phyloP scores from a whole-genome alignment of 345 rosid species.

The Citrus unshiu region DNA sequence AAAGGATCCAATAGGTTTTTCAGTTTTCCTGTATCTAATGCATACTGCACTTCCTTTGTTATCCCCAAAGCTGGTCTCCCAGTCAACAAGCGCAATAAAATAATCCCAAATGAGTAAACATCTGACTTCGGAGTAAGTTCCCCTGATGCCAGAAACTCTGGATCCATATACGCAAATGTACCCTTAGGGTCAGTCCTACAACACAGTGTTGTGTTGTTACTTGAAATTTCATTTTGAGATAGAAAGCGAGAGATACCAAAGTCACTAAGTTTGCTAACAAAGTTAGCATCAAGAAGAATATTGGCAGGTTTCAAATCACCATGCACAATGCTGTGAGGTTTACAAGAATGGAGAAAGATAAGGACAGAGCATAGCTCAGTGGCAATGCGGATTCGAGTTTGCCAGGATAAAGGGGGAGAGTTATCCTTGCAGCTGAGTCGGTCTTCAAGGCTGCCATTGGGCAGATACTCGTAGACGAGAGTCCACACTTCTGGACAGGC shows the following conservation, averaged over 20 bases:
- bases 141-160: slow-evolving; percentile 63
- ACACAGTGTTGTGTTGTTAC: slow-evolving; percentile 33
- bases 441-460: slow-evolving; percentile 95
- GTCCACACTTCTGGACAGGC: slow-evolving; percentile 84
- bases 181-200: slow-evolving; percentile 65
- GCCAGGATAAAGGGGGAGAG: slow-evolving; percentile 86
- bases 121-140: slow-evolving; percentile 86
- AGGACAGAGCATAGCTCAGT: slow-evolving; percentile 81
- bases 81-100: slow-evolving; percentile 69
- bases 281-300: slow-evolving; percentile 73
- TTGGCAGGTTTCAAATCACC: slow-evolving; percentile 90
- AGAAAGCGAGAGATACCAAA: slow-evolving; percentile 73
- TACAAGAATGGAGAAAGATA: slow-evolving; percentile 79
- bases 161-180: slow-evolving; percentile 74
- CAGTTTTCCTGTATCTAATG: slow-evolving; percentile 54
- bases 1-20: slow-evolving; percentile 69
- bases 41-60: slow-evolving; percentile 62
- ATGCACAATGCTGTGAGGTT: slow-evolving; percentile 78
- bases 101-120: slow-evolving; percentile 82
- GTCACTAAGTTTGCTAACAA: slow-evolving; percentile 76
- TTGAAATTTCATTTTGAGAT: slow-evolving; percentile 22
- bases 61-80: slow-evolving; percentile 67
- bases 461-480: slow-evolving; percentile 79
- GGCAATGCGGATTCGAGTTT: slow-evolving; percentile 73
- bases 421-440: slow-evolving; percentile 73